A percentile compares a stretch with the other conserved stretches of the same genome.
phyloP scores from a whole-genome alignment of 371 early-diverging fungal genomes.

The Nematocida ausubeli region DNA sequence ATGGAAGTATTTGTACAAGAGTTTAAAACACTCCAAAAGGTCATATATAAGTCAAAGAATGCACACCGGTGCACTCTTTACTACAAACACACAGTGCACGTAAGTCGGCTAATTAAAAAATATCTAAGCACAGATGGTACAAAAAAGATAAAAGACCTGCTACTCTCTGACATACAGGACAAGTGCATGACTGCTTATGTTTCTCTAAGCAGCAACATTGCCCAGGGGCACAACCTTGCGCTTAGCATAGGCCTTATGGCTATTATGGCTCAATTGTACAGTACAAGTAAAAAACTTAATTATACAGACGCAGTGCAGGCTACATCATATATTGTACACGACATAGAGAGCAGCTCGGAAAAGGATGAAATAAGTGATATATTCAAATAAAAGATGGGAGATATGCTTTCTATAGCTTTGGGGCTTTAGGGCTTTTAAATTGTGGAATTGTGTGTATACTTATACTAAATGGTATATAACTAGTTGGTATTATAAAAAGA shows the following conservation, averaged over 20 bases:
- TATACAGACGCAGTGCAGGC: too few relatives aligned
- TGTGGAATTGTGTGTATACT: too few relatives aligned
- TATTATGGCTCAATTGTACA: conserved; percentile 12
- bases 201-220: conserved; percentile 38
- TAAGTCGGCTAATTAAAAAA: conserved; percentile 1
- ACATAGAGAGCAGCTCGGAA: conserved; percentile 12
- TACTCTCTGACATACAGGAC: conserved; percentile 5
- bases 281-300: background rate
- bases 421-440: too few relatives aligned
- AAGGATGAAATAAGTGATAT: conserved; percentile 45
- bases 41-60: conserved; percentile 44
- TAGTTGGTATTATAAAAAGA: too few relatives aligned
- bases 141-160: background rate
- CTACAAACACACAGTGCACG: conserved; percentile 37
- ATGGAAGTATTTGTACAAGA: conserved; percentile 8
- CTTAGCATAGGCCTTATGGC: conserved; percentile 21
- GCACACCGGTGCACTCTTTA: conserved; percentile 22
- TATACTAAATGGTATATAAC: too few relatives aligned
- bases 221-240: conserved; percentile 34
- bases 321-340: background rate
- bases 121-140: background rate
- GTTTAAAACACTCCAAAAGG: background rate
- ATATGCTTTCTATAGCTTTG: too few relatives aligned
- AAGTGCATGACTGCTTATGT: conserved; percentile 14
- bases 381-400: conserved; percentile 5